Conservation (phyloP, 192 early-diverging fungal genomes). For the Rhizophagus clarus region DNA sequence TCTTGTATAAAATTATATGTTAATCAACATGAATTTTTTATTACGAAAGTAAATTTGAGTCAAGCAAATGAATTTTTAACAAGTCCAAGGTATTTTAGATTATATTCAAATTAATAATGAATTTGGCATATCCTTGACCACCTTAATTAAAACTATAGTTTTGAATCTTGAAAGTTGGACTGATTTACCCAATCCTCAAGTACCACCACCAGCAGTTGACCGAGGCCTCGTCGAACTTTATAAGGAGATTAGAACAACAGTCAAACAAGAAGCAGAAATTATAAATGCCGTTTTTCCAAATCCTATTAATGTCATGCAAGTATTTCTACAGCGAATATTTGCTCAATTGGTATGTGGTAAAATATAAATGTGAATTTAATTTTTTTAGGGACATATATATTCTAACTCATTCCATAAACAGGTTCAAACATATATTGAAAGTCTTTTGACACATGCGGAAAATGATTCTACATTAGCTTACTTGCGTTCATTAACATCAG, state of each 20-base stretch:
- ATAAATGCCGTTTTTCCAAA: slow-evolving; percentile 96
- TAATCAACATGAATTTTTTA: slow-evolving; percentile 97
- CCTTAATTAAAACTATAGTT: neutral
- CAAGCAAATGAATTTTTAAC: slow-evolving; percentile 50
- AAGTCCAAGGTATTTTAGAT: slow-evolving; percentile 23
- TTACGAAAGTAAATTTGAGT: slow-evolving; percentile 71
- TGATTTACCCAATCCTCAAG: slow-evolving; percentile 52
- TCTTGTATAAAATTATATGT: slow-evolving; percentile 94
- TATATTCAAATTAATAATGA: neutral
- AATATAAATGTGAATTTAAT: neutral
- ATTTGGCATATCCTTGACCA: neutral
- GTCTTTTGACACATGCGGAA: slow-evolving; percentile 70
- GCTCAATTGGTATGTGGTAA: slow-evolving; percentile 78
- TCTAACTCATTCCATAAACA: slow-evolving; percentile 33
- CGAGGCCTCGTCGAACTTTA: slow-evolving; percentile 75
- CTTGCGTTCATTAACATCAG: slow-evolving; percentile 72
- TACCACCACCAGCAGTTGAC: slow-evolving; percentile 66
- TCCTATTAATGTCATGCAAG: slow-evolving; percentile 86
- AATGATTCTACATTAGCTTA: slow-evolving; percentile 76
- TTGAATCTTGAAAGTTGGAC: slow-evolving; percentile 37
- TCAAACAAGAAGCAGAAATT: slow-evolving; percentile 85
- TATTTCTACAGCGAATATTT: slow-evolving; percentile 92
- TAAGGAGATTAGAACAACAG: slow-evolving; percentile 79
- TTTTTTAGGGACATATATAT: neutral
- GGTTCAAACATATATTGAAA: slow-evolving; percentile 90